These are phyloP conservation scores for Pleurotus pulmonarius DNA, from an alignment of 768 basidiomycete species.

Conservation along the genomic window DNA sequence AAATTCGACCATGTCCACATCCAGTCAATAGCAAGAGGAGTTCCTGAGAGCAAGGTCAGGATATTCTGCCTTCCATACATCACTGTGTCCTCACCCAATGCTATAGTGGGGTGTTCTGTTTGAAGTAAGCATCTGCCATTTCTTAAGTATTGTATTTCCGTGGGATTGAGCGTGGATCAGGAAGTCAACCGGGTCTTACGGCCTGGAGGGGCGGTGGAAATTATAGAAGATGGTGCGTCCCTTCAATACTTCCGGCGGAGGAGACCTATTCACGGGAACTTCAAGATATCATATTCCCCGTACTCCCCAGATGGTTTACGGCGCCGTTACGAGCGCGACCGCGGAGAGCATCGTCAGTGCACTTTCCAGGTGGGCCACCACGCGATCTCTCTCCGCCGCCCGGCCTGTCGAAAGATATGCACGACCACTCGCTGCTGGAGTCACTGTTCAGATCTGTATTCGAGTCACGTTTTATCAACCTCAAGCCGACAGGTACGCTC, in stretches of 20 bases:
- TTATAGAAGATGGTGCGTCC: slow-evolving; percentile 65
- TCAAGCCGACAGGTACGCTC: slow-evolving; percentile 58
- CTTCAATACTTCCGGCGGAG: not conserved
- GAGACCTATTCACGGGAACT: not conserved
- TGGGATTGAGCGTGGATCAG: slow-evolving; percentile 18
- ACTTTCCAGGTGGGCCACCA: slow-evolving; percentile 45
- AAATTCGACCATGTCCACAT: slow-evolving; percentile 83
- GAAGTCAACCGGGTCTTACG: slow-evolving; percentile 69
- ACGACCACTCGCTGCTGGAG: slow-evolving; percentile 71
- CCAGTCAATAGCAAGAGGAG: slow-evolving; percentile 56
- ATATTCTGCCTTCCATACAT: slow-evolving; percentile 3
- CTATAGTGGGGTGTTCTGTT: slow-evolving; percentile 66
- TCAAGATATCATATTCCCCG: slow-evolving; percentile 73
- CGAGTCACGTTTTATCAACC: slow-evolving; percentile 68
- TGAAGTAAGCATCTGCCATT: slow-evolving; percentile 39
- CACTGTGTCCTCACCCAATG: slow-evolving; percentile 2
- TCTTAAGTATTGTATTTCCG: not conserved
- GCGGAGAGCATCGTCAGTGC: slow-evolving; percentile 42
- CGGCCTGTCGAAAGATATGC: slow-evolving; percentile 29
- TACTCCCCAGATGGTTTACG: slow-evolving; percentile 75
- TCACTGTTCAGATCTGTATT: slow-evolving; percentile 64
- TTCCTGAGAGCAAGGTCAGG: slow-evolving; percentile 74
- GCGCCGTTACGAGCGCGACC: slow-evolving; percentile 56
- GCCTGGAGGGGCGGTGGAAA: slow-evolving; percentile 68
- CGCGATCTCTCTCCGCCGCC: slow-evolving; percentile 29